Base-by-base conservation (phyloP, 2,329 filamentous ascomycete species). In the Escovopsis sp. region DNA sequence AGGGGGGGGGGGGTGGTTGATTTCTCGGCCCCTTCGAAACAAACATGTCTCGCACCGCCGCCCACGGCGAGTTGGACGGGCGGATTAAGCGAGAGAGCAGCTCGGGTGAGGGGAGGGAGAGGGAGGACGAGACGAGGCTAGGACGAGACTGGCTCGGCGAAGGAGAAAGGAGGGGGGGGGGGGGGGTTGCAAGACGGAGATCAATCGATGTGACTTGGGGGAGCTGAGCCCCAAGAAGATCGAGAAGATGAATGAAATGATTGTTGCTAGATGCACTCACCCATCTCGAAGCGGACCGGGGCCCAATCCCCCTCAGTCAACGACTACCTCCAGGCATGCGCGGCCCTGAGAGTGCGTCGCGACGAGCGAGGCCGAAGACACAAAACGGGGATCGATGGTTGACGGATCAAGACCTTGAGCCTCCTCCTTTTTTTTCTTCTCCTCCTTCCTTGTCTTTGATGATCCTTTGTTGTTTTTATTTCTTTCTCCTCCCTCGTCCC, bases 281-380 rank as follows among this genome's bases (percentile, higher is more conserved):
- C 50, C 53, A 55, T 55, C 45, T 52, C 51, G 43, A 50, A 49
- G 45, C 47, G 44, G 47, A 49, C 51, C 49, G 38, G 44, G 44
- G 47, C 50, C 45, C 46, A 50, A 46, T 49, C 51, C 47, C 28
- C 48, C 45, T 46, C 39, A 39, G 46, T 41, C 49, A 38, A 30
- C 36, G 46, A 43, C 38, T 42, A 42, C 38, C 43, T 40, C 42
- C 41, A 43, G 44, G 45, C 50, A 48, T 50, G 45, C 43, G 45
- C 44, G 48, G 42, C 45, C 43, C 9, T 15, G 35, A 36, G 9
- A 12, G 33, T 26, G 39, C 39, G 32, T 41, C 39, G 39, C 39
- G 39, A 41, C 32, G 28, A 41, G 43, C 43, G 30, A 44, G 43
- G 12, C 35, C 43, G 18, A 26, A 35, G 11, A 36, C 23, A 10